A percentile compares a stretch with the other conserved stretches of the same genome.
Conservation (phyloP, 345 rosid genomes). For the Eutrema japonicum region DNA sequence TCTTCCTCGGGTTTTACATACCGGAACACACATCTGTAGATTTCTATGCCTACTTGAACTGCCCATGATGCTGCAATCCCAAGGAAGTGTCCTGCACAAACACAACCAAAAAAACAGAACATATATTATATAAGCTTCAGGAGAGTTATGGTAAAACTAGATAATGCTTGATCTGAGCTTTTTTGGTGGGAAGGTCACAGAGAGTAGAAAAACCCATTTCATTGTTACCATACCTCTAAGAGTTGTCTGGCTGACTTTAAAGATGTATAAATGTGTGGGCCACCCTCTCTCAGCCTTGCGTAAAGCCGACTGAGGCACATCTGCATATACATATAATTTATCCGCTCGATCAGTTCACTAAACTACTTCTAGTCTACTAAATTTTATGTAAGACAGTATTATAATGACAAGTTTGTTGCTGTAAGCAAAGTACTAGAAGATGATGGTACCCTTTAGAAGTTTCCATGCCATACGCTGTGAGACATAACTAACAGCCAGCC, state of each 20-base stretch:
- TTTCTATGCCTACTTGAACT: slow-evolving; percentile 87
- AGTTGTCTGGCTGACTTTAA: slow-evolving; percentile 81
- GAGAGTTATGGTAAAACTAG: slow-evolving; percentile 14
- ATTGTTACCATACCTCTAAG: slow-evolving; percentile 65
- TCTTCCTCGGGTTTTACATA: slow-evolving; percentile 32
- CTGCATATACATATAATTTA: slow-evolving; percentile 48
- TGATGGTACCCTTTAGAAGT: slow-evolving; percentile 81
- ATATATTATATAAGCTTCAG: background rate
- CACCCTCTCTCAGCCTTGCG: slow-evolving; percentile 84
- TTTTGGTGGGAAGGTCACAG: slow-evolving; percentile 7
- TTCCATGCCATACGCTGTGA: slow-evolving; percentile 97
- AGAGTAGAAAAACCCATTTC: slow-evolving; percentile 6
- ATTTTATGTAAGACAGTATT: background rate
- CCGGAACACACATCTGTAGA: slow-evolving; percentile 56
- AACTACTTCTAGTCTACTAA: background rate
- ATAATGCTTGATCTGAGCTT: too few relatives aligned
- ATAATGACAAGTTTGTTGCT: slow-evolving; percentile 3
- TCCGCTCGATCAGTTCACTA: slow-evolving; percentile 15
- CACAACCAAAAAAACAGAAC: slow-evolving; percentile 5
- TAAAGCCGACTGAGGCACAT: slow-evolving; percentile 77
- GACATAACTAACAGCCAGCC: slow-evolving; percentile 77
- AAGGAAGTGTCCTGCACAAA: slow-evolving; percentile 71
- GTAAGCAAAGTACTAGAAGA: slow-evolving; percentile 22
- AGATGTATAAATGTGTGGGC: slow-evolving; percentile 65
- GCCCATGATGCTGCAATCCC: slow-evolving; percentile 88